phyloP scores from a whole-genome alignment of 78 protist species.

The Dictyostelium capitatum region DNA sequence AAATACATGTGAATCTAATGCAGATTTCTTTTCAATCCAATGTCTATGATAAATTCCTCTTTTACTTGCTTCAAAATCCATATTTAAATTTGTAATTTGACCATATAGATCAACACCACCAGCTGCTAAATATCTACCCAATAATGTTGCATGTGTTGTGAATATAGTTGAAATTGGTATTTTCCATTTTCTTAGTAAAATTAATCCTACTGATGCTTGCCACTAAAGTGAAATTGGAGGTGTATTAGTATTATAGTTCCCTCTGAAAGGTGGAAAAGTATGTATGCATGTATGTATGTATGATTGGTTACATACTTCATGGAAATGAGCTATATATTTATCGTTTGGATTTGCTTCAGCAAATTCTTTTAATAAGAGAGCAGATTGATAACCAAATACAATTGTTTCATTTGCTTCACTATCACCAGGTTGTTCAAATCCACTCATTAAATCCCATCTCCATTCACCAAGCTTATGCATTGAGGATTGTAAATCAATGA shows the following conservation, averaged over 20 bases:
- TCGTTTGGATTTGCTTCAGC: constrained; percentile 24
- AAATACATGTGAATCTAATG: constrained; percentile 90
- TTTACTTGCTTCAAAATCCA: constrained; percentile 86
- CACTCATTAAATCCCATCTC: constrained; percentile 80
- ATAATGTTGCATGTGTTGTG: constrained; percentile 94
- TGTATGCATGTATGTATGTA: not conserved
- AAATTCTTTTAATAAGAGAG: constrained; percentile 87
- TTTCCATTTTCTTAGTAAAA: constrained; percentile 64
- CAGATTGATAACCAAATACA: constrained; percentile 87
- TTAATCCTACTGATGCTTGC: constrained; percentile 88
- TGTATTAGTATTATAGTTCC: not conserved
- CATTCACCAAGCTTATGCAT: constrained; percentile 79
- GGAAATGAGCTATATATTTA: constrained; percentile 89
- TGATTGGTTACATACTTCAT: constrained; percentile 66
- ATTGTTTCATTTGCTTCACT: constrained; percentile 86
- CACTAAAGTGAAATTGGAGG: constrained; percentile 28
- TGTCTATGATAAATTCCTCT: constrained; percentile 90
- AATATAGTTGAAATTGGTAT: constrained; percentile 87
- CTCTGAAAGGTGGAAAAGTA: too few relatives aligned
- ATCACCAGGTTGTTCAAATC: constrained; percentile 85
- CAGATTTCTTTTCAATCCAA: constrained; percentile 86
- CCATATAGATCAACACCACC: constrained; percentile 91
- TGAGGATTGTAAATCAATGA: constrained; percentile 68
- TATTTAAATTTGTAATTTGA: constrained; percentile 67
- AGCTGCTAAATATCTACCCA: constrained; percentile 92